Conservation (phyloP, 306 rosid species). For the Mimosa pudica region DNA sequence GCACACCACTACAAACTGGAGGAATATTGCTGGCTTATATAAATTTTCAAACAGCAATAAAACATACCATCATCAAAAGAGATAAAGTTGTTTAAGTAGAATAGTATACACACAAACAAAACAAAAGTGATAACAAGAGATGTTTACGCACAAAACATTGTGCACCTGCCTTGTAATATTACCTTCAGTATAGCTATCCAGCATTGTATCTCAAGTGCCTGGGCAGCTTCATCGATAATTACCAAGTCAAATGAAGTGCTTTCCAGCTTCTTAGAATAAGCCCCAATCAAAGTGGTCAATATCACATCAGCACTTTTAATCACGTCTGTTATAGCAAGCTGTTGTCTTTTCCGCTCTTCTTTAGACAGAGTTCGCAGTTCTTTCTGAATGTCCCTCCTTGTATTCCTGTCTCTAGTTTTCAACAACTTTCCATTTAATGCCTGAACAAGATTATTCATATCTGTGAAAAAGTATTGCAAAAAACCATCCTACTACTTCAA, state of each 20-base stretch:
- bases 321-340: slow-evolving; percentile 91
- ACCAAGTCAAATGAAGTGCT: slow-evolving; percentile 88
- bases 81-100: slow-evolving; percentile 5
- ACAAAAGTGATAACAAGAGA: not conserved
- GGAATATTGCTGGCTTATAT: slow-evolving; percentile 19
- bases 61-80: slow-evolving; percentile 29
- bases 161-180: slow-evolving; percentile 35
- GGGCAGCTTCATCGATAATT: slow-evolving; percentile 98
- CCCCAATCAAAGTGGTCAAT: slow-evolving; percentile 90
- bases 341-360: slow-evolving; percentile 98
- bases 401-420: slow-evolving; percentile 83
- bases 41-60: slow-evolving; percentile 23
- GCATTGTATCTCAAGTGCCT: slow-evolving; percentile 97
- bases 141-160: not conserved
- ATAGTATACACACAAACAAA: slow-evolving; percentile 4
- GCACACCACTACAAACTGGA: slow-evolving; percentile 27
- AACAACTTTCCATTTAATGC: slow-evolving; percentile 89
- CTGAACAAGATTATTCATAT: slow-evolving; percentile 47
- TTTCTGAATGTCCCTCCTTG: slow-evolving; percentile 86
- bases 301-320: slow-evolving; percentile 86
- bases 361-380: slow-evolving; percentile 90
- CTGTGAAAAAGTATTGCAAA: slow-evolving; percentile 23
- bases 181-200: slow-evolving; percentile 96
- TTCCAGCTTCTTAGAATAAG: slow-evolving; percentile 72
- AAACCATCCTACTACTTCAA: slow-evolving; percentile 18